A percentile compares a stretch with the other conserved stretches of the same genome.
These are phyloP conservation scores for Physcomitrium patens DNA, from an alignment of 225 moss, liverwort and hornwort species.

Conservation along the genomic window DNA sequence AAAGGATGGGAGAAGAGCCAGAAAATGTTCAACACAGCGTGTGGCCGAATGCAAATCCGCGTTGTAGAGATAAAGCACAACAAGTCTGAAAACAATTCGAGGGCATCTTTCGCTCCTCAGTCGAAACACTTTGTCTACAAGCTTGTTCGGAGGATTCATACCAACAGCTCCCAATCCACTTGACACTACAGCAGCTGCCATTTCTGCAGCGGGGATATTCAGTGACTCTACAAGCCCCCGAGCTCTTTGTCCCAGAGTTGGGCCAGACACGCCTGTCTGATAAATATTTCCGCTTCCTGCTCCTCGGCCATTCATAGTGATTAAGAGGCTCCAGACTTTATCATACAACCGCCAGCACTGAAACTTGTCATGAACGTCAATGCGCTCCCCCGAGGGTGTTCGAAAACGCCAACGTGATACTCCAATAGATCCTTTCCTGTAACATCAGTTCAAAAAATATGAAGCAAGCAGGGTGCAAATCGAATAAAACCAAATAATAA, in stretches of 20 bases:
- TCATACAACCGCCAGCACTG: constrained; percentile 81
- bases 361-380: constrained; percentile 52
- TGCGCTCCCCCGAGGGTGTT: constrained; percentile 46
- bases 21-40: constrained; percentile 71
- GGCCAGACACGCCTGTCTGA: constrained; percentile 64
- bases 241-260: constrained; percentile 81
- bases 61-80: constrained; percentile 71
- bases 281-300: constrained; percentile 65
- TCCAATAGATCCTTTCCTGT: constrained; percentile 63
- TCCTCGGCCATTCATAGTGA: constrained; percentile 75
- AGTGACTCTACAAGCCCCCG: constrained; percentile 80
- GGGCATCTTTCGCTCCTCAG: constrained; percentile 74
- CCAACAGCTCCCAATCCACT: constrained; percentile 80
- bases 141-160: constrained; percentile 68
- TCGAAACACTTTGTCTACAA: constrained; percentile 66
- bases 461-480: constrained; percentile 1
- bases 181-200: constrained; percentile 86
- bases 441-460: constrained; percentile 7
- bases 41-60: constrained; percentile 67
- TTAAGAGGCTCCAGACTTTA: constrained; percentile 72
- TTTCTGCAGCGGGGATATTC: constrained; percentile 79
- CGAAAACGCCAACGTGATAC: constrained; percentile 51
- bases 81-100: constrained; percentile 71
- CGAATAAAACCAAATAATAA: background rate
- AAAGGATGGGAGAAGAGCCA: constrained; percentile 76